Percentiles rank a stretch among this genome's conserved stretches.
Conservation (phyloP, 2,329 filamentous ascomycete genomes). For the Ascochyta lentis region DNA sequence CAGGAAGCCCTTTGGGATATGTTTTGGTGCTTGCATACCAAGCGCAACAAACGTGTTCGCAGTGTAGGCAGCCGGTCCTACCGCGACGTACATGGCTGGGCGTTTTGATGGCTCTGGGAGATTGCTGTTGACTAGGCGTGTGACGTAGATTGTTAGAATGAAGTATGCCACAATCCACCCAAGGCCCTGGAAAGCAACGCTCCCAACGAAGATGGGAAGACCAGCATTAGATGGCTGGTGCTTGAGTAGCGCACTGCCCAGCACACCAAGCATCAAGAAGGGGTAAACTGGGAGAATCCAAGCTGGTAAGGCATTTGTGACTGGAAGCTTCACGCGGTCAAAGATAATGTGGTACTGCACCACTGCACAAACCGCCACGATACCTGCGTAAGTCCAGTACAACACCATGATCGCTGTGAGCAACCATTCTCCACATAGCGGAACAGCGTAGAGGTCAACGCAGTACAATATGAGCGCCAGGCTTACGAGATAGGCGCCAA, state of each 20-base stretch:
- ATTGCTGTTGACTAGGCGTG: conserved; percentile 70
- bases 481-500: conserved; percentile 72
- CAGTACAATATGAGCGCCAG: conserved; percentile 53
- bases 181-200: conserved; percentile 71
- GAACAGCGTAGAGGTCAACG: conserved; percentile 67
- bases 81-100: conserved; percentile 60
- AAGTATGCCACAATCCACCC: conserved; percentile 70
- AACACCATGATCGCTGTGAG: conserved; percentile 64
- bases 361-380: conserved; percentile 65
- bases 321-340: conserved; percentile 69
- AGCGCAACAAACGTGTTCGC: conserved; percentile 47
- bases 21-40: conserved; percentile 50
- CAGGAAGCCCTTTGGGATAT: conserved; percentile 45
- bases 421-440: conserved; percentile 61
- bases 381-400: conserved; percentile 73
- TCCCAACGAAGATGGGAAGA: conserved; percentile 55
- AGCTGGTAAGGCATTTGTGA: conserved; percentile 50
- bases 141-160: conserved; percentile 73
- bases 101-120: conserved; percentile 51
- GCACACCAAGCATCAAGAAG: conserved; percentile 47
- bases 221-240: conserved; percentile 40
- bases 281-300: conserved; percentile 47
- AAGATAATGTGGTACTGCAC: conserved; percentile 99
- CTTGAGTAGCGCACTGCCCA: conserved; percentile 45
- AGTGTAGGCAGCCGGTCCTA: conserved; percentile 48